These are phyloP conservation scores for Mycena polygramma DNA, from an alignment of 768 basidiomycete species.

Conservation along the genomic window DNA sequence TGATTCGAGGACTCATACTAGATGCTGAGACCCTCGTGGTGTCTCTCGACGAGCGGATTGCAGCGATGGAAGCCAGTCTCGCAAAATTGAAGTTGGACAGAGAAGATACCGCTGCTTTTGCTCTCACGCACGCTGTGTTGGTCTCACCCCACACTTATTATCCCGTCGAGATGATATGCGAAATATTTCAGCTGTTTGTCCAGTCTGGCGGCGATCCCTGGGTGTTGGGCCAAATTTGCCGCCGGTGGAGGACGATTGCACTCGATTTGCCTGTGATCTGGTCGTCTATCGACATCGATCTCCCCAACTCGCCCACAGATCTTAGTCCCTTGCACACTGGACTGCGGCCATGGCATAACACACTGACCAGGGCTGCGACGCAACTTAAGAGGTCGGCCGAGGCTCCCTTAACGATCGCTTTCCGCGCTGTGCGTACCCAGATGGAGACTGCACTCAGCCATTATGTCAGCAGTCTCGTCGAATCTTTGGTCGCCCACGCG, in stretches of 20 bases:
- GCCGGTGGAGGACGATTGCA: background rate
- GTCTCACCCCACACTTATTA: background rate
- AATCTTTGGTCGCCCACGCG: too few species aligned
- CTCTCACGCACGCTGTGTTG: background rate
- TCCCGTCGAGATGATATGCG: background rate
- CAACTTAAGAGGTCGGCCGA: background rate
- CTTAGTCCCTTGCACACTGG: background rate
- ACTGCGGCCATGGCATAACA: background rate
- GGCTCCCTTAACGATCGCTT: background rate
- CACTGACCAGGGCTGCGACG: background rate
- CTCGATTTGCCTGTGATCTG: background rate
- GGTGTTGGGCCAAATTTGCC: background rate
- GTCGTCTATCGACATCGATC: background rate
- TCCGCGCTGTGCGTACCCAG: background rate
- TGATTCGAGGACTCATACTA: too few species aligned
- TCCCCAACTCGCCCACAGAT: too few species aligned
- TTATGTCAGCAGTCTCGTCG: too few species aligned
- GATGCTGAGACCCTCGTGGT: too few species aligned
- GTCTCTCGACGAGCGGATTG: background rate
- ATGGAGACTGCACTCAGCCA: too few species aligned
- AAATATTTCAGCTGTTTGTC: background rate
- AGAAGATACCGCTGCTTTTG: background rate
- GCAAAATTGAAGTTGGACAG: background rate
- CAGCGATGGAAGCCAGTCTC: background rate
- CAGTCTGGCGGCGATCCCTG: background rate